phyloP scores from a whole-genome alignment of 2,329 filamentous ascomycete genomes.

The Orbilia oligospora region DNA sequence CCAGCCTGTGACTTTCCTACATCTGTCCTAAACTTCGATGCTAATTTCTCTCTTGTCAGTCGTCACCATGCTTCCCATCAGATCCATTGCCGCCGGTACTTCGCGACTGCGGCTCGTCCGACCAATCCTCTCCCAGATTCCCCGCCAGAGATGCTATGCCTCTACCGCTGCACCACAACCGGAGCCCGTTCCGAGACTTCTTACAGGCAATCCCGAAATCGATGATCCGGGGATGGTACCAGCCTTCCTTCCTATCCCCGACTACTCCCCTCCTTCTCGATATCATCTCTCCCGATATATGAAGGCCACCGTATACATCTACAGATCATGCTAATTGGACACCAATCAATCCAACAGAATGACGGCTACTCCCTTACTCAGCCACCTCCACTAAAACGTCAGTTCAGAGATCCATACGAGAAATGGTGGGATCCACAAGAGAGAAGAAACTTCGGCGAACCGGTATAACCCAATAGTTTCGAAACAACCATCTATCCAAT shows the following conservation, averaged over 20 bases:
- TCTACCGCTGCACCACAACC: conserved; percentile 23
- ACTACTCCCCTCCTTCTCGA: background rate
- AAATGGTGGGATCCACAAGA: conserved; percentile 99
- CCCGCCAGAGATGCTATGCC: conserved; percentile 39
- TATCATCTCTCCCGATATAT: background rate
- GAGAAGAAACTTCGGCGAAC: conserved; percentile 95
- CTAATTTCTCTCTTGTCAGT: background rate
- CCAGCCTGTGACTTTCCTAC: too few species aligned
- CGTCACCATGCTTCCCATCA: conserved; percentile 46
- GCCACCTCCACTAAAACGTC: conserved; percentile 84
- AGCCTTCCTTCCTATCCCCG: background rate
- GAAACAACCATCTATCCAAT: background rate
- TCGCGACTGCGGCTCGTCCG: conserved; percentile 37
- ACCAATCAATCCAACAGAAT: conserved; percentile 73
- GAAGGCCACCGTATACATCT: background rate
- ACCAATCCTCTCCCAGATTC: conserved; percentile 37
- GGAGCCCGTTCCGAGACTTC: conserved; percentile 12
- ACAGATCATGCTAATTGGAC: background rate
- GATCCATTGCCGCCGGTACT: conserved; percentile 47
- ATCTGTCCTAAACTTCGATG: background rate
- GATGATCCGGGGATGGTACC: conserved; percentile 59
- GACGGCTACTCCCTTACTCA: conserved; percentile 80
- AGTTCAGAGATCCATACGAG: conserved; percentile 91
- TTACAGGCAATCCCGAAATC: conserved; percentile 50
- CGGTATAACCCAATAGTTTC: conserved; percentile 68